These are phyloP conservation scores for Yamadazyma epiphylla DNA, from an alignment of 1,139 yeast genomes.

Conservation along the genomic window DNA sequence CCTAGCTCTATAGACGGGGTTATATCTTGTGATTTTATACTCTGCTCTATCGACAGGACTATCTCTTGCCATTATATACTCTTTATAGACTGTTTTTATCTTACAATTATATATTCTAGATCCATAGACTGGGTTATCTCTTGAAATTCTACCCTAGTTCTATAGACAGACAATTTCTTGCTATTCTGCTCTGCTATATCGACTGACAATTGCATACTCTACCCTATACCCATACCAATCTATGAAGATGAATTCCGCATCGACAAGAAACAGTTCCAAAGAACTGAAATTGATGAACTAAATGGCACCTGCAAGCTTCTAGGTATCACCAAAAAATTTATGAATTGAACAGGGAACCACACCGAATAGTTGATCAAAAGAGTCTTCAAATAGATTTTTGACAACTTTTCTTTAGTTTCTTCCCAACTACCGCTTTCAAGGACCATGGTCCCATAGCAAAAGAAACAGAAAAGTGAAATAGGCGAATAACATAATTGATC, in stretches of 20 bases:
- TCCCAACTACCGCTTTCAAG: constrained; percentile 71
- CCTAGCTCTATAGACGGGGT: too few species aligned
- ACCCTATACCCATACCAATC: too few species aligned
- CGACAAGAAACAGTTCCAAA: constrained; percentile 91
- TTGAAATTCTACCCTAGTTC: too few species aligned
- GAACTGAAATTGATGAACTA: constrained; percentile 81
- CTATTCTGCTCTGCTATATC: too few species aligned
- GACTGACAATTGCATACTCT: too few species aligned
- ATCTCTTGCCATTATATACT: too few species aligned
- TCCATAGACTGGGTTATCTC: too few species aligned
- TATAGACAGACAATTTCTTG: too few species aligned
- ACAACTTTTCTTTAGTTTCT: constrained; percentile 61
- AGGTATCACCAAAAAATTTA: constrained; percentile 82
- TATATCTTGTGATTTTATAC: too few species aligned
- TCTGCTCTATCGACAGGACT: too few species aligned
- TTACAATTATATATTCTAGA: too few species aligned
- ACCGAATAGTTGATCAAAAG: constrained; percentile 74
- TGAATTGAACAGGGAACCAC: constrained; percentile 95
- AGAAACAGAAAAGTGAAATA: constrained; percentile 72
- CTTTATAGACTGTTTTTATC: too few species aligned
- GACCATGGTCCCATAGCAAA: constrained; percentile 78
- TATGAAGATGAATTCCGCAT: constrained; percentile 50
- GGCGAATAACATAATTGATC: constrained; percentile 93
- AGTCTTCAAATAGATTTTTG: constrained; percentile 68
- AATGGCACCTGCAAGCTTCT: constrained; percentile 83